Evolutionary conservation across 2,329 filamentous ascomycete genomes (phyloP).

Genomic region (Leptographium lundbergii): DNA sequence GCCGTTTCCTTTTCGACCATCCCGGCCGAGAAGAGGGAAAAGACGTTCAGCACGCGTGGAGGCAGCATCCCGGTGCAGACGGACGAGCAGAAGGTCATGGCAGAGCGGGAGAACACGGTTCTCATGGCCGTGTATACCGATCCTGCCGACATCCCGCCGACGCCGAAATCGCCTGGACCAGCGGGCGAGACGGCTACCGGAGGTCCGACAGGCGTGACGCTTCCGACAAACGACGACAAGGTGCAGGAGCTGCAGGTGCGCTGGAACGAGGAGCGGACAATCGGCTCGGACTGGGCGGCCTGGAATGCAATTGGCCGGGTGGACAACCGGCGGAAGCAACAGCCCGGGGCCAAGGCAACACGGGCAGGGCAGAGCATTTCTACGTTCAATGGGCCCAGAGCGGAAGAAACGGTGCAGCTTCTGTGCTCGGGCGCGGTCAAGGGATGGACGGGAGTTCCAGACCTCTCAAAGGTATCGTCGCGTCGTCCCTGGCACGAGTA

Average conservation of each 20-base stretch:
- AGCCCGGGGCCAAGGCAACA: conserved; percentile 10
- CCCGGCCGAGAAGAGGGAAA: conserved; percentile 29
- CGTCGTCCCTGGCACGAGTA: conserved; percentile 24
- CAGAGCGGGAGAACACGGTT: conserved; percentile 43
- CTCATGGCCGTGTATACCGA: conserved; percentile 49
- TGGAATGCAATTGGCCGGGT: conserved; percentile 10
- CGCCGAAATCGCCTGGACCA: conserved; percentile 39
- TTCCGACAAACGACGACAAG: conserved; percentile 26
- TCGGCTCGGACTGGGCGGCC: conserved; percentile 9
- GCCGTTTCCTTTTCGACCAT: conserved; percentile 34
- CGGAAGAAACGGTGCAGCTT: conserved; percentile 28
- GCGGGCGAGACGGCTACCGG: background rate
- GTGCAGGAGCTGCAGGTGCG: conserved; percentile 37
- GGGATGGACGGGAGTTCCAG: conserved; percentile 28
- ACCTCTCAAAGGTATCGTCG: conserved; percentile 21
- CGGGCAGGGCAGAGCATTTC: background rate
- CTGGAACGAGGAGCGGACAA: conserved; percentile 27
- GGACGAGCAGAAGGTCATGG: conserved; percentile 41
- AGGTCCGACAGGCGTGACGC: conserved; percentile 10
- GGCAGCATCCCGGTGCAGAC: conserved; percentile 39
- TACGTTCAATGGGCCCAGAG: conserved; percentile 14
- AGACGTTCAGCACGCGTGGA: conserved; percentile 41
- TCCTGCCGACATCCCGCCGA: conserved; percentile 39
- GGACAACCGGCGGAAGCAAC: background rate
- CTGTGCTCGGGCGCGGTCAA: conserved; percentile 31